Conservation (phyloP, 495 filamentous ascomycete species). For the Penicillium nucicola region DNA sequence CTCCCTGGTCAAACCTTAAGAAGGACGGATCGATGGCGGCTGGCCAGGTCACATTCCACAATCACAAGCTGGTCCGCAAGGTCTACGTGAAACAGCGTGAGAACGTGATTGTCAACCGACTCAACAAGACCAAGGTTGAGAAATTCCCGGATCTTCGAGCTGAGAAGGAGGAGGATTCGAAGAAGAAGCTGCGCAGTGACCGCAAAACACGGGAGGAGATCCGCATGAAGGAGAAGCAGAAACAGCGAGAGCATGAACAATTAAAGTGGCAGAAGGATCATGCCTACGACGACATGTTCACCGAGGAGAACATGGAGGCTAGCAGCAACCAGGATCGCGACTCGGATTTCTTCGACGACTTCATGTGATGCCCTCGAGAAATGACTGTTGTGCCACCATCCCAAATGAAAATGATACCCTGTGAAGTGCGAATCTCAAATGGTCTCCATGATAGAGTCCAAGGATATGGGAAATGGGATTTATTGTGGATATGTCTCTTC, state of each 20-base stretch:
- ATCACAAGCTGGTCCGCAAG: constrained; percentile 77
- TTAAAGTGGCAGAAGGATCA: constrained; percentile 92
- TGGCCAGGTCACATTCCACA: constrained; percentile 93
- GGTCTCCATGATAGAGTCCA: too few species aligned
- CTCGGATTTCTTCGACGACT: constrained; percentile 49
- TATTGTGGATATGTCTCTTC: too few species aligned
- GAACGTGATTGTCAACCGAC: constrained; percentile 88
- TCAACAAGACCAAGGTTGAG: constrained; percentile 92
- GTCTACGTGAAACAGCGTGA: constrained; percentile 72
- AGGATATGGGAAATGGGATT: too few species aligned
- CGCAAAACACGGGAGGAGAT: constrained; percentile 64
- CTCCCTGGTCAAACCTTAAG: constrained; percentile 93
- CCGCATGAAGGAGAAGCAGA: constrained; percentile 75
- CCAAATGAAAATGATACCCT: too few species aligned
- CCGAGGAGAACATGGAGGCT: constrained; percentile 40
- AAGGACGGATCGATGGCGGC: constrained; percentile 96
- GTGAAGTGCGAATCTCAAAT: too few species aligned
- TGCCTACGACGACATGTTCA: constrained; percentile 78
- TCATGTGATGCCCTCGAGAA: constrained; percentile 41
- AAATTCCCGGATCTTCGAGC: constrained; percentile 75
- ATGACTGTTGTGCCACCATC: too few species aligned
- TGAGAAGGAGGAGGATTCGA: constrained; percentile 73
- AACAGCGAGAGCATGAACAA: constrained; percentile 76
- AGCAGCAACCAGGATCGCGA: constrained; percentile 52
- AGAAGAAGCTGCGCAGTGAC: constrained; percentile 65